Evolutionary conservation across 805 yeast species (phyloP).

Genomic region (Spathaspora gorwiae): DNA sequence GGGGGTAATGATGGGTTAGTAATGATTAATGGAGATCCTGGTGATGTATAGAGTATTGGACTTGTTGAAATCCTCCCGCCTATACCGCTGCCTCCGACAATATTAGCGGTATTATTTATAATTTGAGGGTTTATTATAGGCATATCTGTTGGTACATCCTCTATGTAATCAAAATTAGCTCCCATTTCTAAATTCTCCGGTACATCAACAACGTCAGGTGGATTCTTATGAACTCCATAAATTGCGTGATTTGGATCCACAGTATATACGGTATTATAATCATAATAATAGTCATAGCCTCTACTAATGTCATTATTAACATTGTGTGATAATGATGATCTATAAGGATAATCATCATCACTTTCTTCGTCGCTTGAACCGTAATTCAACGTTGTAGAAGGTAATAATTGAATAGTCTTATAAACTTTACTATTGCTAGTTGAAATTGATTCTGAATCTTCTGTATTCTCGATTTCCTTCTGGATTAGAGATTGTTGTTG

Average conservation of each 20-base stretch:
- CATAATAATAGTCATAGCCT: constrained; percentile 75
- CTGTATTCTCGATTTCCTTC: constrained; percentile 12
- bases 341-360: constrained; percentile 51
- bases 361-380: constrained; percentile 62
- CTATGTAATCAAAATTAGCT: constrained; percentile 34
- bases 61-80: not conserved
- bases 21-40: not conserved
- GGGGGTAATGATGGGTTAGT: not conserved
- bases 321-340: constrained; percentile 63
- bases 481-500: constrained; percentile 11
- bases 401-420: constrained; percentile 71
- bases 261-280: constrained; percentile 72
- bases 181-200: constrained; percentile 44
- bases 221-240: constrained; percentile 19
- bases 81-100: not conserved
- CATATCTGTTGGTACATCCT: constrained; percentile 16
- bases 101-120: constrained; percentile 9
- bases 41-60: constrained; percentile 1
- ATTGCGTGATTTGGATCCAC: constrained; percentile 43
- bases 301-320: constrained; percentile 56
- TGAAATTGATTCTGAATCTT: constrained; percentile 27
- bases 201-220: constrained; percentile 41
- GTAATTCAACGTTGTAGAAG: constrained; percentile 81
- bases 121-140: constrained; percentile 24
- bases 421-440: constrained; percentile 23